Evolutionary conservation across 2,329 filamentous ascomycete genomes (phyloP).

Genomic region (Ophiostoma piceae): DNA sequence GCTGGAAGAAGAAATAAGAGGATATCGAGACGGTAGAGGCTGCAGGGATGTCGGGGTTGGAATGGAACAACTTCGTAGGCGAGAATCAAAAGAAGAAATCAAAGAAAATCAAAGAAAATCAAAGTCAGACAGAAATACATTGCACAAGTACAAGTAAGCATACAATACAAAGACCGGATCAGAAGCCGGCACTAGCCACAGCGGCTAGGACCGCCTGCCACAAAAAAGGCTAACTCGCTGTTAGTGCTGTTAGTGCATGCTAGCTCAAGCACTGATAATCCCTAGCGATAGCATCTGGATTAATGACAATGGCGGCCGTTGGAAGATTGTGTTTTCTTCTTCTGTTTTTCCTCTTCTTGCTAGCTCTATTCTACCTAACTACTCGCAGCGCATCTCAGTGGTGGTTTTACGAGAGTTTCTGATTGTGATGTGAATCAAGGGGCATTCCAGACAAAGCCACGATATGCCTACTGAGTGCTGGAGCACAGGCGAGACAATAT

Average conservation of each 20-base stretch:
- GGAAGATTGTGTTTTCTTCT: background rate
- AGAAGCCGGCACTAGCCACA: constrained; percentile 9
- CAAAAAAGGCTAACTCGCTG: background rate
- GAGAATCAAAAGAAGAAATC: background rate
- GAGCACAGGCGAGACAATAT: background rate
- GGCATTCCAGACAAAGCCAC: background rate
- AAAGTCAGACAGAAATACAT: background rate
- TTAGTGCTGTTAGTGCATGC: background rate
- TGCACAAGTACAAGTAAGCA: background rate
- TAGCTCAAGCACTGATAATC: background rate
- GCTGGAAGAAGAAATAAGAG: background rate
- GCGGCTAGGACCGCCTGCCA: constrained; percentile 8
- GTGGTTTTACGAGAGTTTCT: constrained; percentile 4
- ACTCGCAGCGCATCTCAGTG: background rate
- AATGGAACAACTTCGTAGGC: too few relatives aligned
- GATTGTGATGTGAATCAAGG: constrained; percentile 5
- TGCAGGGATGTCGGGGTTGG: background rate
- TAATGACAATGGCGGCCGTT: background rate
- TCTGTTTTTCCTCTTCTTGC: background rate
- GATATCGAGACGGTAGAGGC: background rate
- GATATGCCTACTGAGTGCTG: background rate
- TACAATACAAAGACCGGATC: background rate
- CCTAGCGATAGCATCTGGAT: background rate
- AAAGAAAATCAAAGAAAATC: background rate
- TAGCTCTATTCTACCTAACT: background rate